Evolutionary conservation across 1,284 basidiomycete species (phyloP).

Genomic region (Melampsora larici-populina): DNA sequence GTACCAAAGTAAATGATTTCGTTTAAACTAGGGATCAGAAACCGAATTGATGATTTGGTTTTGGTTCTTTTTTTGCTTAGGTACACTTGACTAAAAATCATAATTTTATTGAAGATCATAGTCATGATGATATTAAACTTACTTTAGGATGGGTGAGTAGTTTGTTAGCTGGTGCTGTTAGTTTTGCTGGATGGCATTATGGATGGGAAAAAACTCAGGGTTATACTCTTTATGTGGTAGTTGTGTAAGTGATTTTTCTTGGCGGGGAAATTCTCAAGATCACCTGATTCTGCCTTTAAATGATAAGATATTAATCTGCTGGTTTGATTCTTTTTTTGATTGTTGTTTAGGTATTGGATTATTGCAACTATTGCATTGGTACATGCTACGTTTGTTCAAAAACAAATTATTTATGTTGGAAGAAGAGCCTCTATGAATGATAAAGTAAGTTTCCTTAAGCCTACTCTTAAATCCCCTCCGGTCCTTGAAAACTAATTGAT

Average conservation of each 20-base stretch:
- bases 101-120: slow-evolving; percentile 23
- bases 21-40: neutral
- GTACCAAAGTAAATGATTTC: slow-evolving; percentile 22
- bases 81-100: slow-evolving; percentile 13
- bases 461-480: neutral
- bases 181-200: slow-evolving; percentile 40
- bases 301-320: too few relatives aligned
- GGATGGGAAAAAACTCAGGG: slow-evolving; percentile 40
- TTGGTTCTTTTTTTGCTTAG: neutral
- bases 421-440: slow-evolving; percentile 1
- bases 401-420: slow-evolving; percentile 33
- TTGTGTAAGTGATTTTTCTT: too few relatives aligned
- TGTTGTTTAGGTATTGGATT: slow-evolving; percentile 9
- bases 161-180: slow-evolving; percentile 29
- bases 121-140: slow-evolving; percentile 29
- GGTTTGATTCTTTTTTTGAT: neutral
- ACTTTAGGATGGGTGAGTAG: slow-evolving; percentile 26
- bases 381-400: slow-evolving; percentile 17
- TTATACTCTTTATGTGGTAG: slow-evolving; percentile 14
- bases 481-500: neutral
- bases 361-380: neutral
- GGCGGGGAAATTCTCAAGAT: too few relatives aligned
- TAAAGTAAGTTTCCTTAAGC: slow-evolving; percentile 15
- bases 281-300: too few relatives aligned
- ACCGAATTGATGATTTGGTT: slow-evolving; percentile 9